phyloP scores from a whole-genome alignment of 129 eudicot genomes.

The carrot (Daucus carota) region DNA sequence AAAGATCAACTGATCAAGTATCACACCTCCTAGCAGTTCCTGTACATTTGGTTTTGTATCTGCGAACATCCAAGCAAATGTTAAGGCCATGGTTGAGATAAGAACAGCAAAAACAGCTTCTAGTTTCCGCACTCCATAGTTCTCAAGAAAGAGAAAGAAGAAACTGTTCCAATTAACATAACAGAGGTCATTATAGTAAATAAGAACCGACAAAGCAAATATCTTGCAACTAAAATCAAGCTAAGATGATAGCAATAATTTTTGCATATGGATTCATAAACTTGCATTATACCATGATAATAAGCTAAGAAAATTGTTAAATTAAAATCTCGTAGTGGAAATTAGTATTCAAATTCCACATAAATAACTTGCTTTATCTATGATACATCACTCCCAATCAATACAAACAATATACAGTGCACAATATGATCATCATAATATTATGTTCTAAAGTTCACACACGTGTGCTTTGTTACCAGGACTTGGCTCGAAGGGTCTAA shows the following conservation, averaged over 20 bases:
- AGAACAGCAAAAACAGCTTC: conserved; percentile 68
- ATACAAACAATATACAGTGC: too few relatives aligned
- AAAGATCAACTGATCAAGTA: background rate
- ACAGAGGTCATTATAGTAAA: background rate
- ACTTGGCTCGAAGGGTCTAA: too few relatives aligned
- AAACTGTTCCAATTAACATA: conserved; percentile 34
- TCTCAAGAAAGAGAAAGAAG: conserved; percentile 71
- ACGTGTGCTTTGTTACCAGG: too few relatives aligned
- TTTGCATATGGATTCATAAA: background rate
- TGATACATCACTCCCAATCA: too few relatives aligned
- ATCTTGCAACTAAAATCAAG: background rate
- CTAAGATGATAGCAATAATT: background rate
- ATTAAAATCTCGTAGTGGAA: too few relatives aligned
- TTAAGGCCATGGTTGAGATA: conserved; percentile 56
- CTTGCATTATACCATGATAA: background rate
- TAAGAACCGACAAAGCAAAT: background rate
- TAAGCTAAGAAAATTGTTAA: too few relatives aligned
- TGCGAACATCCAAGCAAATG: conserved; percentile 76
- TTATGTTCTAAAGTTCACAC: too few relatives aligned
- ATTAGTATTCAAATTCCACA: too few relatives aligned
- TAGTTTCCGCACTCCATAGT: conserved; percentile 68
- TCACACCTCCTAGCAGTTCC: conserved; percentile 47
- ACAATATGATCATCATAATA: too few relatives aligned
- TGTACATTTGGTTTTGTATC: conserved; percentile 51
- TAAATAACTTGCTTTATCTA: too few relatives aligned